phyloP scores from a whole-genome alignment of 2,329 filamentous ascomycete genomes.

The Dothistroma pini region DNA sequence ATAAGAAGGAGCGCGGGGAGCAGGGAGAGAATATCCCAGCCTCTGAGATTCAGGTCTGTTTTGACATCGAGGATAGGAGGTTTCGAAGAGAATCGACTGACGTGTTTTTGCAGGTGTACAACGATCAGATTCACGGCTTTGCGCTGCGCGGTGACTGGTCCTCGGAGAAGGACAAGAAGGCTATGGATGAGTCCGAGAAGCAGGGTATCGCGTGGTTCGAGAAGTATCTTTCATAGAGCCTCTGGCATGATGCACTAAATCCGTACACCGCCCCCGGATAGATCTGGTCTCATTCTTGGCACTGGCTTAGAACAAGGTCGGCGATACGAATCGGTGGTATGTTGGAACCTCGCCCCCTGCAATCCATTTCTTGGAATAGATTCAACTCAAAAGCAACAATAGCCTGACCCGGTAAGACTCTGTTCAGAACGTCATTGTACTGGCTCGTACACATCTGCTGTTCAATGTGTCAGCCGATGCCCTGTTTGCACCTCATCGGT shows the following conservation, averaged over 20 bases:
- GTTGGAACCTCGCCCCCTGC: too few species aligned
- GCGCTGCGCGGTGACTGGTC: slow-evolving; percentile 43
- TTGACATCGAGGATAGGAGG: too few species aligned
- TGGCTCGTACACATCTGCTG: too few species aligned
- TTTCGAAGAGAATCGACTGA: too few species aligned
- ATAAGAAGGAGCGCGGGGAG: slow-evolving; percentile 36
- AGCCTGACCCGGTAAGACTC: too few species aligned
- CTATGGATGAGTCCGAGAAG: slow-evolving; percentile 40
- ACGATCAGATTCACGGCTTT: slow-evolving; percentile 46
- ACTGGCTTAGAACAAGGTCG: too few species aligned
- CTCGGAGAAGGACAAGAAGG: slow-evolving; percentile 45
- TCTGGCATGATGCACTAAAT: background rate
- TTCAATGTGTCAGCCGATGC: too few species aligned
- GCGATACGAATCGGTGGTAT: too few species aligned
- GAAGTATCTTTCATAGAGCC: background rate
- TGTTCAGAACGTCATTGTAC: too few species aligned
- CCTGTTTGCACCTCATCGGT: too few species aligned
- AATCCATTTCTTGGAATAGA: too few species aligned
- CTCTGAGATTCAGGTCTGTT: slow-evolving; percentile 37
- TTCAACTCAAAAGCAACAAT: too few species aligned
- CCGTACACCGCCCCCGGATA: background rate
- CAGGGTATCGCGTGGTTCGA: background rate
- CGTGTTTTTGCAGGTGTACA: slow-evolving; percentile 27
- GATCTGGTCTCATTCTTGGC: background rate
- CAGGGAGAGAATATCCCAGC: slow-evolving; percentile 30